Evolutionary conservation across 306 rosid genomes (phyloP).

Genomic region (Quercus cerris): DNA sequence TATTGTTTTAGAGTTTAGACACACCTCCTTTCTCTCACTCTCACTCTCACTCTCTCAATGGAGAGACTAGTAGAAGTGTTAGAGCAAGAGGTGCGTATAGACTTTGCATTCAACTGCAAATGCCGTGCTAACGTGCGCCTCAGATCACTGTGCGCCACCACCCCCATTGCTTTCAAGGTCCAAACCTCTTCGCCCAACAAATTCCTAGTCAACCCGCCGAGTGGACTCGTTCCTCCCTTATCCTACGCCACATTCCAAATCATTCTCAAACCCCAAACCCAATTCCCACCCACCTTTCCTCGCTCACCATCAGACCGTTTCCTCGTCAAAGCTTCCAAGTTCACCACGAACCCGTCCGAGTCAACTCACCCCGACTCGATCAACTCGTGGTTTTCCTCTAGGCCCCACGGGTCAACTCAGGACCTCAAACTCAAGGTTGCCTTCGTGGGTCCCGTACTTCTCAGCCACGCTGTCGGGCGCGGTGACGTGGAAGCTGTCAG

Average conservation of each 20-base stretch:
- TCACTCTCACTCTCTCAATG: not conserved
- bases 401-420: conserved; percentile 10
- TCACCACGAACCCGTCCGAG: not conserved
- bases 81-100: conserved; percentile 62
- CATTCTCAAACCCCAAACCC: conserved; percentile 73
- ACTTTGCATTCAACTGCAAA: conserved; percentile 52
- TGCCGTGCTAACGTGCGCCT: conserved; percentile 66
- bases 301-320: conserved; percentile 74
- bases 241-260: conserved; percentile 59
- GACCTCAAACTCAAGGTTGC: conserved; percentile 62
- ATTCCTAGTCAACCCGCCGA: conserved; percentile 76
- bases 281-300: conserved; percentile 54
- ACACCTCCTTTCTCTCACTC: not conserved
- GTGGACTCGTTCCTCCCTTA: conserved; percentile 53
- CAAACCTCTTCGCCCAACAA: conserved; percentile 75
- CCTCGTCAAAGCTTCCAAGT: conserved; percentile 49
- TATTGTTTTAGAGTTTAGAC: not conserved
- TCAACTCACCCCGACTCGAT: conserved; percentile 1
- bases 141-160: conserved; percentile 35
- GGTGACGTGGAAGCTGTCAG: conserved; percentile 49
- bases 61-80: conserved; percentile 52
- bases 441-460: conserved; percentile 57
- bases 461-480: conserved; percentile 41
- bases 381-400: conserved; percentile 30
- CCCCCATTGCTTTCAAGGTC: conserved; percentile 65